phyloP scores from a whole-genome alignment of 495 filamentous ascomycete species.

The Cairneyella variabilis region DNA sequence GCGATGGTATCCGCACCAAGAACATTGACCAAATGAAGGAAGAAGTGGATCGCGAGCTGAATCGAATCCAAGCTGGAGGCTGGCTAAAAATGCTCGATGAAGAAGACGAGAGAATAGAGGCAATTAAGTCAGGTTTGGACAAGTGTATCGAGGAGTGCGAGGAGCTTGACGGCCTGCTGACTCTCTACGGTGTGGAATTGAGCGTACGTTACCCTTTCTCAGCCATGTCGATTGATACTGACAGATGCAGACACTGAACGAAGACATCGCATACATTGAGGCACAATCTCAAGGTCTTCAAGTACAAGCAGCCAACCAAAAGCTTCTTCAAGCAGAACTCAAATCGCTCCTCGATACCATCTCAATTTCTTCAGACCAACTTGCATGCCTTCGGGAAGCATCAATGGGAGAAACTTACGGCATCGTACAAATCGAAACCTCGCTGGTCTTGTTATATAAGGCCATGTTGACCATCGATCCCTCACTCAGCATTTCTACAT shows the following conservation, averaged over 20 bases:
- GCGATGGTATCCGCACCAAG: slow-evolving; percentile 61
- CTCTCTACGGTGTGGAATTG: slow-evolving; percentile 89
- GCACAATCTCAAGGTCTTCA: slow-evolving; percentile 94
- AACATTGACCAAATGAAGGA: slow-evolving; percentile 79
- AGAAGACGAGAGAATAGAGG: slow-evolving; percentile 82
- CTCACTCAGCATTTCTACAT: slow-evolving; percentile 30
- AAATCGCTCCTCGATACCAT: slow-evolving; percentile 78
- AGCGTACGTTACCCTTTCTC: slow-evolving; percentile 56
- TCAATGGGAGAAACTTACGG: slow-evolving; percentile 68
- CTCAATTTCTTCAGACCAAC: slow-evolving; percentile 71
- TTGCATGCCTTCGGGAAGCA: slow-evolving; percentile 67
- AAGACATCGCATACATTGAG: slow-evolving; percentile 95
- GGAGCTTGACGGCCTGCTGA: slow-evolving; percentile 88
- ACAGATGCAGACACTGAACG: slow-evolving; percentile 74
- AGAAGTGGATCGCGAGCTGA: slow-evolving; percentile 82
- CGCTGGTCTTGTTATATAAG: slow-evolving; percentile 79
- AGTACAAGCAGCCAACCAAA: slow-evolving; percentile 96
- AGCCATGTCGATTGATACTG: slow-evolving; percentile 27
- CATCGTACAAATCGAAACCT: slow-evolving; percentile 68
- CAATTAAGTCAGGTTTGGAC: slow-evolving; percentile 80
- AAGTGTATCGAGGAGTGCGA: slow-evolving; percentile 89
- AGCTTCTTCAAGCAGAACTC: slow-evolving; percentile 84
- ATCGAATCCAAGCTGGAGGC: slow-evolving; percentile 84
- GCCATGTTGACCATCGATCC: slow-evolving; percentile 96
- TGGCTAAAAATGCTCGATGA: slow-evolving; percentile 87